Percentiles rank a stretch among this genome's conserved stretches.
phyloP scores from a whole-genome alignment of 108 stramenopile species.

The Fragilariopsis cylindrus region DNA sequence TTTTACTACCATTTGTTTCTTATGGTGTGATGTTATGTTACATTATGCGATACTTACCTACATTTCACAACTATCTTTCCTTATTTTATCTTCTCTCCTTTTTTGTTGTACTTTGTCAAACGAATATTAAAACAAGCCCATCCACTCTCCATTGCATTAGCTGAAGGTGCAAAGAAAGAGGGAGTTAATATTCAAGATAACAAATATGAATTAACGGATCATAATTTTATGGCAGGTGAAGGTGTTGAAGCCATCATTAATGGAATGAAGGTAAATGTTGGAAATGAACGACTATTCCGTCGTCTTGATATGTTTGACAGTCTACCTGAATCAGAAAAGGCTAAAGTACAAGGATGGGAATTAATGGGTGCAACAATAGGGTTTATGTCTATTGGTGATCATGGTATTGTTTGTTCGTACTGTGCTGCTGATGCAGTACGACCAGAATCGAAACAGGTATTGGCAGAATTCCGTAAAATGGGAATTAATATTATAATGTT shows the following conservation, averaged over 20 bases:
- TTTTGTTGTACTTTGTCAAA: no score
- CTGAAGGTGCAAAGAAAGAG: constrained; percentile 63
- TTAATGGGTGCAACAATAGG: constrained; percentile 57
- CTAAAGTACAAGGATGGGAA: constrained; percentile 55
- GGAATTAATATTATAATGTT: constrained; percentile 90
- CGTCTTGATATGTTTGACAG: constrained; percentile 53
- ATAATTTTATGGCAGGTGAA: constrained; percentile 62
- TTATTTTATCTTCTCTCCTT: no score
- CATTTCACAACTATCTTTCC: no score
- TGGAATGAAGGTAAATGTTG: constrained; percentile 61
- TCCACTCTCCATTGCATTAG: constrained; percentile 68
- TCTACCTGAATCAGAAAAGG: constrained; percentile 19
- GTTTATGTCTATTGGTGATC: constrained; percentile 67
- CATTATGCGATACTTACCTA: no score
- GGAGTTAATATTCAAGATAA: constrained; percentile 40
- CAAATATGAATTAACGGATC: constrained; percentile 38
- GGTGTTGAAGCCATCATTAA: constrained; percentile 61
- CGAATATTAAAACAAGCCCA: constrained; percentile 30
- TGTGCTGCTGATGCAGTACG: constrained; percentile 75
- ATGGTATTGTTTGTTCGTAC: constrained; percentile 76
- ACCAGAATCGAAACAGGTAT: constrained; percentile 51
- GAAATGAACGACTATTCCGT: constrained; percentile 68
- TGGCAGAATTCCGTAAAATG: constrained; percentile 55
- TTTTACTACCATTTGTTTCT: no score
- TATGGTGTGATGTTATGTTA: no score